A percentile compares a stretch with the other conserved stretches of the same genome.
phyloP scores from a whole-genome alignment of 768 basidiomycete species.

The Neoboletus subvelutipes region DNA sequence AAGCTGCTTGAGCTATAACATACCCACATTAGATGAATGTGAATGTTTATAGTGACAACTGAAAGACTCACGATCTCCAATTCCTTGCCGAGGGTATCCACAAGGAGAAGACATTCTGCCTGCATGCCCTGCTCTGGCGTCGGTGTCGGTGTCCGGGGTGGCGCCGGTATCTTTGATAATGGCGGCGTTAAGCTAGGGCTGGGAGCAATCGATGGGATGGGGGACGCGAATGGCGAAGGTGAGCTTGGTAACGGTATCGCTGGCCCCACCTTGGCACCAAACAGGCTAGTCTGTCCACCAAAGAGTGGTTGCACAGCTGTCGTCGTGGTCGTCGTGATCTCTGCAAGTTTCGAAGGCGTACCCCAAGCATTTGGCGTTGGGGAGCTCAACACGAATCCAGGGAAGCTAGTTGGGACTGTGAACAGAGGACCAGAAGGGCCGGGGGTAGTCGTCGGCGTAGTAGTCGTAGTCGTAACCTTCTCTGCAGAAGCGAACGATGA shows the following conservation, averaged over 20 bases:
- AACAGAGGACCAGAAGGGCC: conserved; percentile 8
- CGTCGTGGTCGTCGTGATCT: not conserved
- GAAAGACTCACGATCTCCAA: conserved; percentile 53
- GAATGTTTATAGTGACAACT: not conserved
- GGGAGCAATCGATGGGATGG: not conserved
- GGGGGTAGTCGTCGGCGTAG: conserved; percentile 4
- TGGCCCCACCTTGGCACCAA: conserved; percentile 2
- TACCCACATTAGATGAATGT: not conserved
- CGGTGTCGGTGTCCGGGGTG: conserved; percentile 13
- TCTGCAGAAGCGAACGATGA: not conserved
- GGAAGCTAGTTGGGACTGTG: conserved; percentile 5
- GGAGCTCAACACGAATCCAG: conserved; percentile 12
- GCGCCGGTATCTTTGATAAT: not conserved
- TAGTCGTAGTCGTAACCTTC: not conserved
- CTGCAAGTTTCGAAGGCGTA: conserved; percentile 7
- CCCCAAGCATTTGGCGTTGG: conserved; percentile 2
- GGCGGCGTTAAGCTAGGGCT: conserved; percentile 6
- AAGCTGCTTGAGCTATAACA: conserved; percentile 43
- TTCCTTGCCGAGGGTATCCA: conserved; percentile 48
- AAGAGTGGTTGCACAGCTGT: conserved; percentile 10
- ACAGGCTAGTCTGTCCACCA: conserved; percentile 11
- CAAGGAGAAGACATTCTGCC: conserved; percentile 55
- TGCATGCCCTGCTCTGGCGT: conserved; percentile 63
- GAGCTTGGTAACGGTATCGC: not conserved
- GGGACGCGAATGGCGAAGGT: conserved; percentile 1